Percentiles rank a stretch among this genome's conserved stretches.
phyloP scores from a whole-genome alignment of 148 eudicot species.

The Pharnaceum exiguum region DNA sequence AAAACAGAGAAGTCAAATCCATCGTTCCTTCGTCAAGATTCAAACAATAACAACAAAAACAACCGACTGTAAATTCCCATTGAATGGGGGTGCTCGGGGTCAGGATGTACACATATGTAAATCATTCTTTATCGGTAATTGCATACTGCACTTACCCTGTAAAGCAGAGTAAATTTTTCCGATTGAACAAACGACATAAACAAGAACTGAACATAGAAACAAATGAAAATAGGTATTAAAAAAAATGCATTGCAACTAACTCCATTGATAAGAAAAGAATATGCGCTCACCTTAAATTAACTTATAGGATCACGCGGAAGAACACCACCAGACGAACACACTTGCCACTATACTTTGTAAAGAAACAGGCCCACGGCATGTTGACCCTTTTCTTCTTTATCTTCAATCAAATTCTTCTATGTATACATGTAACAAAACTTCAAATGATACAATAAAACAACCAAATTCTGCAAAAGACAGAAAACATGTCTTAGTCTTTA shows the following conservation, averaged over 20 bases:
- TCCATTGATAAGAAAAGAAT: background rate
- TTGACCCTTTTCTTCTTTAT: background rate
- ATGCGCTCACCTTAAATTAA: conserved; percentile 23
- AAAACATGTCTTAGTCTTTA: background rate
- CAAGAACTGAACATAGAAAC: background rate
- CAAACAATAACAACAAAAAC: too few species aligned
- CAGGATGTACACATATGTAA: too few species aligned
- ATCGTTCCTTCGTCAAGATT: background rate
- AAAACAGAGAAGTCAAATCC: background rate
- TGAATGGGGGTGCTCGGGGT: too few species aligned
- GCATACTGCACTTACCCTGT: too few species aligned
- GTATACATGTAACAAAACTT: background rate
- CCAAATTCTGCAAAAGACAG: conserved; percentile 1
- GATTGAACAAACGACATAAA: too few species aligned
- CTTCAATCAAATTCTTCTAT: background rate
- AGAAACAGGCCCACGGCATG: conserved; percentile 50
- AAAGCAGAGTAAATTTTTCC: too few species aligned
- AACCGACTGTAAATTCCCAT: too few species aligned
- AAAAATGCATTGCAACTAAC: background rate
- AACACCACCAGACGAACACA: conserved; percentile 55
- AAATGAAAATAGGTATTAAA: background rate
- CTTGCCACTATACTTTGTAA: conserved; percentile 36
- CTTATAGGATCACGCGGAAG: conserved; percentile 56
- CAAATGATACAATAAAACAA: background rate
- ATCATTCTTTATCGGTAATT: too few species aligned